These are phyloP conservation scores for Pezicula rhizophila DNA, from an alignment of 2,329 filamentous ascomycete species.

Conservation along the genomic window DNA sequence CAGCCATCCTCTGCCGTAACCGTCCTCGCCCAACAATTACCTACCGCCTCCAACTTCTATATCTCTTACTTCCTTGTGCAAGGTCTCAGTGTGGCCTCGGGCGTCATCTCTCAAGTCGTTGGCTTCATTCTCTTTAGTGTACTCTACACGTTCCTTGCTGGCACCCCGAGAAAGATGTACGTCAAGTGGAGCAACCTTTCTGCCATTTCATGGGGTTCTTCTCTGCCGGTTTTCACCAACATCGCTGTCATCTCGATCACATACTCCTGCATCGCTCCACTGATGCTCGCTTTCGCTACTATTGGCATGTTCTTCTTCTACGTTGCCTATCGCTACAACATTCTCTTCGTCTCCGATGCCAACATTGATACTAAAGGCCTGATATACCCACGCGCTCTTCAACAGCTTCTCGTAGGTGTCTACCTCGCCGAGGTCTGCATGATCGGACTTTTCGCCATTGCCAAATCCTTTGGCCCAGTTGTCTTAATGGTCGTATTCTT, in stretches of 20 bases:
- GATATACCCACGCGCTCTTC: slow-evolving; percentile 79
- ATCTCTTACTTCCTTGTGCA: slow-evolving; percentile 93
- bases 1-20: slow-evolving; percentile 56
- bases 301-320: slow-evolving; percentile 78
- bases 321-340: slow-evolving; percentile 82
- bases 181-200: slow-evolving; percentile 64
- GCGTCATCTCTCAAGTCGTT: slow-evolving; percentile 65
- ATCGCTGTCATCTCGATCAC: slow-evolving; percentile 76
- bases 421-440: slow-evolving; percentile 80
- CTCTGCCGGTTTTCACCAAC: slow-evolving; percentile 76
- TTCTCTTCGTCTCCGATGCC: slow-evolving; percentile 80
- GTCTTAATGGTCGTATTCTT: slow-evolving; percentile 72
- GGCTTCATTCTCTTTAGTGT: slow-evolving; percentile 71
- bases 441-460: slow-evolving; percentile 76
- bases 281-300: slow-evolving; percentile 77
- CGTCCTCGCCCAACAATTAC: slow-evolving; percentile 68
- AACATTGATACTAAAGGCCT: slow-evolving; percentile 82
- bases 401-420: slow-evolving; percentile 77
- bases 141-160: slow-evolving; percentile 68
- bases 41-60: slow-evolving; percentile 87
- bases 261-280: slow-evolving; percentile 80
- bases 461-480: slow-evolving; percentile 59
- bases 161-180: slow-evolving; percentile 76
- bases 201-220: slow-evolving; percentile 75
- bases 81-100: slow-evolving; percentile 72